These are phyloP conservation scores for Sarocladium strictum DNA, from an alignment of 2,329 filamentous ascomycete species.

Conservation along the genomic window DNA sequence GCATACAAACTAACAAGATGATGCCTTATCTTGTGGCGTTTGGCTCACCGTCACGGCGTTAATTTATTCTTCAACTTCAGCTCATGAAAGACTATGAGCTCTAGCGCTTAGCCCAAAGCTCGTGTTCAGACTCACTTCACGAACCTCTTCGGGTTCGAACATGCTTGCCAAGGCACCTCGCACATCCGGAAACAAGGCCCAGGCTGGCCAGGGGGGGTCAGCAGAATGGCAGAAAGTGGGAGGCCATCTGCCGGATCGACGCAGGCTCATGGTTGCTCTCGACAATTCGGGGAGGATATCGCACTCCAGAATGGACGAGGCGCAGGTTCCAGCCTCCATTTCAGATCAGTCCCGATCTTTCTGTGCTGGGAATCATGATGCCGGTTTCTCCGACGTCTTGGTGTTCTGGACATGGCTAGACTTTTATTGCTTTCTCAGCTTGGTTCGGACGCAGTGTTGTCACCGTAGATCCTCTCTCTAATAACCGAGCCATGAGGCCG, in stretches of 20 bases:
- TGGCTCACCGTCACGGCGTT: not conserved
- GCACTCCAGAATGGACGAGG: not conserved
- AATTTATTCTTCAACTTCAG: not conserved
- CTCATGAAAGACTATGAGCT: not conserved
- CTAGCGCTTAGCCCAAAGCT: not conserved
- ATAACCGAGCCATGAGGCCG: not conserved
- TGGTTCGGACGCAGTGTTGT: too few relatives aligned
- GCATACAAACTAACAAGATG: not conserved
- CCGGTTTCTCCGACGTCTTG: not conserved
- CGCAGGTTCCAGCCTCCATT: not conserved
- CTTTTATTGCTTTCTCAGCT: not conserved
- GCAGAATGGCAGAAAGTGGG: not conserved
- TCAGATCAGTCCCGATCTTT: not conserved
- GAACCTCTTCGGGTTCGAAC: not conserved
- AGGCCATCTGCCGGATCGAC: not conserved
- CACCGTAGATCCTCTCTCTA: not conserved
- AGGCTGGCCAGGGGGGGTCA: not conserved
- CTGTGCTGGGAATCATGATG: not conserved
- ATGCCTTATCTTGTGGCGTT: slow-evolving; percentile 4
- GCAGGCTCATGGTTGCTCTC: not conserved
- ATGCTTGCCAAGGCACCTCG: not conserved
- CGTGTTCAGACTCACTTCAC: not conserved
- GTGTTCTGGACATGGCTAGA: not conserved
- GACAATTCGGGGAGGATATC: not conserved
- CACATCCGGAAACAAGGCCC: not conserved